These are phyloP conservation scores for Euphorbia corollata DNA, from an alignment of 441 rosid genomes.

Conservation along the genomic window DNA sequence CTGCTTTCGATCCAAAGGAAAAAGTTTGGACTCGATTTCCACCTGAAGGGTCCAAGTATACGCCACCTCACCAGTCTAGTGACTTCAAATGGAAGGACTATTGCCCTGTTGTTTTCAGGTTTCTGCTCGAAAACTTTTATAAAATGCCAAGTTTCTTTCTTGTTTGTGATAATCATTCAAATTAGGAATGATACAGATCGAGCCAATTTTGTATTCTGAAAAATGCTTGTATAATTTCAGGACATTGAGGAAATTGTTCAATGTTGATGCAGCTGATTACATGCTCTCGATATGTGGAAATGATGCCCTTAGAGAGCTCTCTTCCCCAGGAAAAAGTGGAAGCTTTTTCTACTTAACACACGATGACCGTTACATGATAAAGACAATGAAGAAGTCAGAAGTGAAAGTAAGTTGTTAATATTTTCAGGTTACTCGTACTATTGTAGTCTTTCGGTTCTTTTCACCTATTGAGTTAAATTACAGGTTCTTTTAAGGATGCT, in stretches of 20 bases:
- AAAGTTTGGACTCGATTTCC: slow-evolving; percentile 98
- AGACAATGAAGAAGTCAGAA: slow-evolving; percentile 98
- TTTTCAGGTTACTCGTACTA: neutral
- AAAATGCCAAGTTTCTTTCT: slow-evolving; percentile 5
- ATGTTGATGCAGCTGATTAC: slow-evolving; percentile 61
- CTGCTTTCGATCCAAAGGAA: slow-evolving; percentile 88
- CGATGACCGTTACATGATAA: slow-evolving; percentile 94
- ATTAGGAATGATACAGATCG: neutral
- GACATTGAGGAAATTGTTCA: slow-evolving; percentile 88
- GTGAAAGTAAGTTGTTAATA: slow-evolving; percentile 53
- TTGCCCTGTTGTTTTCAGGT: slow-evolving; percentile 98
- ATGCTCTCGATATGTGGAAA: slow-evolving; percentile 93
- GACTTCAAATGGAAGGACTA: slow-evolving; percentile 98
- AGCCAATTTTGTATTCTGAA: neutral
- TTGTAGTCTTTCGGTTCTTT: neutral
- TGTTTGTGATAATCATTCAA: neutral
- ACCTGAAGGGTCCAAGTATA: slow-evolving; percentile 81
- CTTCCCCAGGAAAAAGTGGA: slow-evolving; percentile 98
- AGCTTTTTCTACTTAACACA: slow-evolving; percentile 88
- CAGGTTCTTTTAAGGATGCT: slow-evolving; percentile 95
- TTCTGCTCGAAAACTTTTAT: slow-evolving; percentile 9
- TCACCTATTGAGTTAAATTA: slow-evolving; percentile 14
- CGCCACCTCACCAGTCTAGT: slow-evolving; percentile 93
- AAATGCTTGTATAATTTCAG: slow-evolving; percentile 29
- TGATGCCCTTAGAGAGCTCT: slow-evolving; percentile 93